Evolutionary conservation across 768 basidiomycete species (phyloP).

Genomic region (Lyophyllum atratum): DNA sequence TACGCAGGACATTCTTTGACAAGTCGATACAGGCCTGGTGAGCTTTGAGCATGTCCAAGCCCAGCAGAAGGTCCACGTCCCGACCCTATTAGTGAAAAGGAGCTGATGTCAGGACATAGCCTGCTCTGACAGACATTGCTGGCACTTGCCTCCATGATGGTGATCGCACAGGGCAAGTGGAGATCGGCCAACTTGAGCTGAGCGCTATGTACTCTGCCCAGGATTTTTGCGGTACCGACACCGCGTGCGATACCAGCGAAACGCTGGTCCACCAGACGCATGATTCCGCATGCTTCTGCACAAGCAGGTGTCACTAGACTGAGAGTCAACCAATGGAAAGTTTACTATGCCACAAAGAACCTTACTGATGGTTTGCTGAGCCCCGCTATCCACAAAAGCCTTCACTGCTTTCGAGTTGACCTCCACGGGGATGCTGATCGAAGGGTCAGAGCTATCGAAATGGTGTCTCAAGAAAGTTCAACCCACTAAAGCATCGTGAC

Average conservation of each 20-base stretch:
- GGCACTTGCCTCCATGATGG: slow-evolving; percentile 83
- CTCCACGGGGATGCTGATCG: slow-evolving; percentile 78
- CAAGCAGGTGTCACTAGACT: slow-evolving; percentile 84
- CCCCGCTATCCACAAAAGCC: slow-evolving; percentile 98
- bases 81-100: slow-evolving; percentile 56
- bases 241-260: slow-evolving; percentile 91
- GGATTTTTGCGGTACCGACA: slow-evolving; percentile 92
- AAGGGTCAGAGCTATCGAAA: not conserved
- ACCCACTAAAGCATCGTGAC: slow-evolving; percentile 97
- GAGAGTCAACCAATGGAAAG: not conserved
- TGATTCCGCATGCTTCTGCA: slow-evolving; percentile 90
- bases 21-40: slow-evolving; percentile 97
- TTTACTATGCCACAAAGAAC: too few species aligned
- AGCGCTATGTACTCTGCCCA: slow-evolving; percentile 92
- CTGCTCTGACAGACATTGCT: not conserved
- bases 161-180: slow-evolving; percentile 86
- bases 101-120: not conserved
- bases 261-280: slow-evolving; percentile 88
- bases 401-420: slow-evolving; percentile 90
- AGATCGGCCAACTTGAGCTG: slow-evolving; percentile 88
- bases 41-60: slow-evolving; percentile 98
- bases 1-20: slow-evolving; percentile 85
- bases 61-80: slow-evolving; percentile 93
- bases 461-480: not conserved
- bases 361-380: slow-evolving; percentile 95